phyloP scores from a whole-genome alignment of 1,284 basidiomycete species.

The Moesziomyces antarcticus region DNA sequence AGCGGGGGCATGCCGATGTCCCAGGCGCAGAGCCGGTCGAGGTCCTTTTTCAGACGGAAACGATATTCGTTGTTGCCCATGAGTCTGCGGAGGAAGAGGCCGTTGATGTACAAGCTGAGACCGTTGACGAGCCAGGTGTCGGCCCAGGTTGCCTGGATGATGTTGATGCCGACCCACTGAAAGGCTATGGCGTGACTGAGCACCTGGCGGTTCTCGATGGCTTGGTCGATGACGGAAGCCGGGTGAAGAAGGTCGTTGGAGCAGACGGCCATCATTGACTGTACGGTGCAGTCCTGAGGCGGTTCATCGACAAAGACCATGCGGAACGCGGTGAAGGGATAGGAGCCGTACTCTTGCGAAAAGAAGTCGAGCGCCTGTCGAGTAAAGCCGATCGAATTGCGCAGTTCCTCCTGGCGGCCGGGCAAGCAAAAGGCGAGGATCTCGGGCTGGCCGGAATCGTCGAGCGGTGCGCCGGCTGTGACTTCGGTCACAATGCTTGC shows the following conservation, averaged over 20 bases:
- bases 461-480: conserved; percentile 18
- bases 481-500: conserved; percentile 71
- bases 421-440: conserved; percentile 94
- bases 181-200: conserved; percentile 84
- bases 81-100: conserved; percentile 85
- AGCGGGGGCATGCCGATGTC: conserved; percentile 92
- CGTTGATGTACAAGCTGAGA: conserved; percentile 87
- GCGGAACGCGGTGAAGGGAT: conserved; percentile 92
- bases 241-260: conserved; percentile 87
- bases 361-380: conserved; percentile 92
- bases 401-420: conserved; percentile 78
- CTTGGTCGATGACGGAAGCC: conserved; percentile 90
- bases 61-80: conserved; percentile 98
- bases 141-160: conserved; percentile 91
- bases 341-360: conserved; percentile 91
- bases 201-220: conserved; percentile 86
- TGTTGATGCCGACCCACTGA: conserved; percentile 98
- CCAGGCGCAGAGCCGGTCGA: conserved; percentile 88
- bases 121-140: conserved; percentile 97
- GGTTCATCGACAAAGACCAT: conserved; percentile 94
- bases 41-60: conserved; percentile 94
- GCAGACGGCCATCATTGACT: conserved; percentile 83
- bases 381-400: conserved; percentile 79
- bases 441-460: conserved; percentile 74
- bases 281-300: conserved; percentile 75